Conservation (phyloP, 306 rosid genomes). For the Quillaja saponaria region DNA sequence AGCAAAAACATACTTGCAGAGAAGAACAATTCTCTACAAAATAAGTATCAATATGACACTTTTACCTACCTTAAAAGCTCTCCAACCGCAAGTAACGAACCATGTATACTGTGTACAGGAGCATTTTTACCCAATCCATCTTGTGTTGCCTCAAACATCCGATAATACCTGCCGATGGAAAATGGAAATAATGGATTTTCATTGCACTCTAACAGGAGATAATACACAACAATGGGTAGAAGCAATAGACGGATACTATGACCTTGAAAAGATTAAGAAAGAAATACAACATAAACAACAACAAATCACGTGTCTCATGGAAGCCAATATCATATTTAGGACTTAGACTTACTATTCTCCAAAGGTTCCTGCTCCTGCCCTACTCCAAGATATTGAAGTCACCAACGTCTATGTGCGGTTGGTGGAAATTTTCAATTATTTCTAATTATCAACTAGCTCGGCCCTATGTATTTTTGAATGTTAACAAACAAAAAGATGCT, state of each 20-base stretch:
- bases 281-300: too few relatives aligned
- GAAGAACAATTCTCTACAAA: too few relatives aligned
- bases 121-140: conserved; percentile 95
- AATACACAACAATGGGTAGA: conserved; percentile 11
- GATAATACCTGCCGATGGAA: conserved; percentile 72
- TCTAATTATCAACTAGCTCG: conserved; percentile 8
- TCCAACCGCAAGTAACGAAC: conserved; percentile 98
- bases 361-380: conserved; percentile 16
- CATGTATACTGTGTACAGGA: conserved; percentile 96
- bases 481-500: too few relatives aligned
- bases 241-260: conserved; percentile 14
- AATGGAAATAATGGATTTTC: conserved; percentile 18
- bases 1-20: too few relatives aligned
- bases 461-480: too few relatives aligned
- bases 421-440: too few relatives aligned
- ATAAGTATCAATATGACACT: too few relatives aligned
- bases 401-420: conserved; percentile 10
- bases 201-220: conserved; percentile 3
- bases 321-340: not conserved
- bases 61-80: conserved; percentile 87
- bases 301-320: conserved; percentile 16
- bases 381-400: conserved; percentile 14
- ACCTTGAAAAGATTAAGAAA: not conserved
- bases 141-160: conserved; percentile 98
- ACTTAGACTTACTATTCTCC: conserved; percentile 19